Percentiles rank a stretch among this genome's conserved stretches.
These are phyloP conservation scores for Crithidia mellificae DNA, from an alignment of 208 protist species.

Conservation along the genomic window DNA sequence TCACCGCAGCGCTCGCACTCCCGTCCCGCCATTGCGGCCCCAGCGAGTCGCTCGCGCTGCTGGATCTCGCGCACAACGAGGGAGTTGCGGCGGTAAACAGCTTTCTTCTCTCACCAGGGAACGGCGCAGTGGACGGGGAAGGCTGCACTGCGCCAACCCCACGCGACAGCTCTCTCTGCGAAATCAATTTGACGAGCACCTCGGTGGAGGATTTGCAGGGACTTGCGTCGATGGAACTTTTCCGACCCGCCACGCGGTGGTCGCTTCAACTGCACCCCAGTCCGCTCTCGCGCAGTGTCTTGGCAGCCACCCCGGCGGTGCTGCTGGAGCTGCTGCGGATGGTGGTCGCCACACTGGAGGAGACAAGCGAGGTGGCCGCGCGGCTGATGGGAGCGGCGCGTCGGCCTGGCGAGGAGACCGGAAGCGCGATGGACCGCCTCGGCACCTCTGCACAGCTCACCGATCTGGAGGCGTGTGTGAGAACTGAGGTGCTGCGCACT, in stretches of 20 bases:
- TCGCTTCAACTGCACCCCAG: slow-evolving; percentile 34
- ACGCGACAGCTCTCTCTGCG: background rate
- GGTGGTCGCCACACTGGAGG: slow-evolving; percentile 13
- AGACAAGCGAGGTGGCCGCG: slow-evolving; percentile 1
- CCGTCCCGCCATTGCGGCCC: no score
- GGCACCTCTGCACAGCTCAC: slow-evolving; percentile 7
- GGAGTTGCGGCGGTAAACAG: slow-evolving; percentile 49
- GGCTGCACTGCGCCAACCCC: no score
- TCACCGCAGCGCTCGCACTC: background rate
- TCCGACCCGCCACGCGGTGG: slow-evolving; percentile 14
- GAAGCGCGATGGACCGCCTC: slow-evolving; percentile 12
- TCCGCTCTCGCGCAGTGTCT: slow-evolving; percentile 33
- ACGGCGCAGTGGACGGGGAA: background rate
- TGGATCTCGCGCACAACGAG: slow-evolving; percentile 56
- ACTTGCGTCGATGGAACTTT: slow-evolving; percentile 27
- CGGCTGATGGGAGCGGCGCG: slow-evolving; percentile 4
- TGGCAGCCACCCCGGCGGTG: slow-evolving; percentile 15
- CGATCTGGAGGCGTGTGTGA: slow-evolving; percentile 10
- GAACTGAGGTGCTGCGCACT: background rate
- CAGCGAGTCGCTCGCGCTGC: slow-evolving; percentile 3
- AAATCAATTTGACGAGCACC: slow-evolving; percentile 8
- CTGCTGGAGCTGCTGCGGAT: slow-evolving; percentile 24
- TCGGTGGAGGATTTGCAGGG: slow-evolving; percentile 39
- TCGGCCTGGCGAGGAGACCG: background rate
- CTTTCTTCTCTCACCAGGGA: slow-evolving; percentile 40